A percentile compares a stretch with the other conserved stretches of the same genome.
phyloP scores from a whole-genome alignment of 2,329 filamentous ascomycete genomes.

The Grosmannia huntii region DNA sequence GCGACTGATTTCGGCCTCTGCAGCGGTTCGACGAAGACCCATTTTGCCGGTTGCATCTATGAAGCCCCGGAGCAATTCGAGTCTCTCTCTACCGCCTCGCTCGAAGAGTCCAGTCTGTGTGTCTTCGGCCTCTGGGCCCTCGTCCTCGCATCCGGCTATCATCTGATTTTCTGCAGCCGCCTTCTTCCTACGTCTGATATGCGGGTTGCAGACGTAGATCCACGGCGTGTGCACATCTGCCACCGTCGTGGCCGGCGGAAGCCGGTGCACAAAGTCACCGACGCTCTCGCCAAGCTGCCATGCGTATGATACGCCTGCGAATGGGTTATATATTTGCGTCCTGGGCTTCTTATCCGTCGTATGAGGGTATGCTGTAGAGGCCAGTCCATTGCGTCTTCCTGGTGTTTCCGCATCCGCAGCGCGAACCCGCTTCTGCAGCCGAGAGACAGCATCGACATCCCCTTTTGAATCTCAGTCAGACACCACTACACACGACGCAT shows the following conservation, averaged over 20 bases:
- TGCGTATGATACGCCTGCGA: slow-evolving; percentile 38
- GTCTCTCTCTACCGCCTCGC: slow-evolving; percentile 36
- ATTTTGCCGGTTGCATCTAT: slow-evolving; percentile 31
- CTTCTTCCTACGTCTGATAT: slow-evolving; percentile 26
- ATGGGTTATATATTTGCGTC: slow-evolving; percentile 40
- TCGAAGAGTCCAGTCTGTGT: slow-evolving; percentile 35
- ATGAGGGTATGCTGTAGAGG: not conserved
- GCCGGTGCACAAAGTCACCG: slow-evolving; percentile 46
- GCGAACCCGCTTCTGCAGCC: slow-evolving; percentile 36
- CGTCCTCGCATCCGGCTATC: slow-evolving; percentile 33
- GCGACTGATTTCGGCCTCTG: slow-evolving; percentile 34
- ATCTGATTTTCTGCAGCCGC: slow-evolving; percentile 21
- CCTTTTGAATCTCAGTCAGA: slow-evolving; percentile 27
- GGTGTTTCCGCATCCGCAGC: slow-evolving; percentile 26
- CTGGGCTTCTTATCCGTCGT: not conserved
- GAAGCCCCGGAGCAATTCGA: slow-evolving; percentile 33
- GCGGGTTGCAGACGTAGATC: slow-evolving; percentile 63
- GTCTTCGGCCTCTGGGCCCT: slow-evolving; percentile 32
- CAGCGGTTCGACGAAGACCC: slow-evolving; percentile 20
- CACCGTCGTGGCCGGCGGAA: slow-evolving; percentile 53
- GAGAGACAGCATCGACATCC: slow-evolving; percentile 32
- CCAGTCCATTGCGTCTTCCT: not conserved
- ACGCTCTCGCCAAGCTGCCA: slow-evolving; percentile 35
- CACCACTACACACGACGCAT: not conserved
- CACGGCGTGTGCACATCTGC: slow-evolving; percentile 38